These are phyloP conservation scores for Arthrobotrys musiformis DNA, from an alignment of 2,329 filamentous ascomycete genomes.

Conservation along the genomic window DNA sequence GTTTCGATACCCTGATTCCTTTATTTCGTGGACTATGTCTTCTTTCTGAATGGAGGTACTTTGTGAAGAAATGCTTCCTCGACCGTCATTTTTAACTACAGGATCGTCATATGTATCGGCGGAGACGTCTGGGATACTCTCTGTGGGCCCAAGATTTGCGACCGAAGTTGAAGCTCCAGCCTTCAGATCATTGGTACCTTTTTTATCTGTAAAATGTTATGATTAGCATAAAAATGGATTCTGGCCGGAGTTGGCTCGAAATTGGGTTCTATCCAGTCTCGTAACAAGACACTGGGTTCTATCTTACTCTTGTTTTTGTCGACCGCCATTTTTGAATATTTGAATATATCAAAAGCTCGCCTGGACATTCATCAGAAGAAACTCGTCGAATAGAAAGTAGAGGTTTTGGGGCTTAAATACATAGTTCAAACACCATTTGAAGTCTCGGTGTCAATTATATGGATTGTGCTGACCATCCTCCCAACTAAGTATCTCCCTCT, in stretches of 20 bases:
- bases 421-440: conserved; percentile 3
- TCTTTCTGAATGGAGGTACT: not conserved
- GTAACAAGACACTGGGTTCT: no score
- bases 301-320: conserved; percentile 14
- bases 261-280: no score
- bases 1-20: not conserved
- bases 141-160: not conserved
- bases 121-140: conserved; percentile 2
- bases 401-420: conserved; percentile 6
- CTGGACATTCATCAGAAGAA: conserved; percentile 20
- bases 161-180: conserved; percentile 5
- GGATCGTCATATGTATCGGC: not conserved
- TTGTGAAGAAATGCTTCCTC: not conserved
- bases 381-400: not conserved
- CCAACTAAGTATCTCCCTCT: not conserved
- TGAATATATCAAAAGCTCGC: conserved; percentile 15
- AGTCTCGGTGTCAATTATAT: not conserved
- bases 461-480: not conserved
- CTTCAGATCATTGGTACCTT: not conserved
- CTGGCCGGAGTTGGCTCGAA: not conserved
- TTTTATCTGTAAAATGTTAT: not conserved
- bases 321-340: conserved; percentile 20
- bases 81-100: not conserved
- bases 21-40: not conserved
- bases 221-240: not conserved